phyloP scores from a whole-genome alignment of 805 yeast species.

The Debaryomyces maramus region DNA sequence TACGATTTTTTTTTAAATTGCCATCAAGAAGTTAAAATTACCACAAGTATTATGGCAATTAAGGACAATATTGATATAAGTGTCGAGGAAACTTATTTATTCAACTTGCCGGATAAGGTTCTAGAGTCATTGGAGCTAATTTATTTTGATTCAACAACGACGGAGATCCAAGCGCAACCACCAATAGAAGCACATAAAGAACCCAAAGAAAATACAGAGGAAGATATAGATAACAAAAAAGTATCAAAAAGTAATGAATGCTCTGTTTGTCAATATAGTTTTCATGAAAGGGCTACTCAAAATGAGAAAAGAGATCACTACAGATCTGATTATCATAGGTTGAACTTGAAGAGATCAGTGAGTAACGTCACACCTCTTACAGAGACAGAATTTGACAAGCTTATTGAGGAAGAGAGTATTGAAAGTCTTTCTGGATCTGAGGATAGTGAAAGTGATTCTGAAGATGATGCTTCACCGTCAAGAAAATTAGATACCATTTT shows the following conservation, averaged over 20 bases:
- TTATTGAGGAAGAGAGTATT: slow-evolving; percentile 48
- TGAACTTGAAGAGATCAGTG: slow-evolving; percentile 56
- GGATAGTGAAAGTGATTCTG: slow-evolving; percentile 27
- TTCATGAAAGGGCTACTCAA: slow-evolving; percentile 4
- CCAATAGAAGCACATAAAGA: slow-evolving; percentile 2
- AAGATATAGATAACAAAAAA: neutral
- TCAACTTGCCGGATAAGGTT: slow-evolving; percentile 41
- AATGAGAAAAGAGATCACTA: slow-evolving; percentile 43
- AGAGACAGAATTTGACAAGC: slow-evolving; percentile 58
- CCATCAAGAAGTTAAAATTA: no score
- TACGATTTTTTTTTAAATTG: no score
- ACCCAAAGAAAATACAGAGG: neutral
- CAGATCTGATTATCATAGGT: slow-evolving; percentile 58
- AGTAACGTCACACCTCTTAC: slow-evolving; percentile 46
- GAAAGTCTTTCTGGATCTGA: slow-evolving; percentile 63
- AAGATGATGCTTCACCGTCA: slow-evolving; percentile 10
- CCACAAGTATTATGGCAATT: no score
- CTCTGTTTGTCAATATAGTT: slow-evolving; percentile 15
- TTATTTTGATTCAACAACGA: slow-evolving; percentile 53
- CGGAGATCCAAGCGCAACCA: slow-evolving; percentile 25
- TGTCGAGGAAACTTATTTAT: slow-evolving; percentile 47
- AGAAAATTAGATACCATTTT: slow-evolving; percentile 20
- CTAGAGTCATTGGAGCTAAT: slow-evolving; percentile 50
- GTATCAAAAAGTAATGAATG: slow-evolving; percentile 11
- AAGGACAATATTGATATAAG: neutral